phyloP scores from a whole-genome alignment of 768 basidiomycete species.

The Pleurotus eryngii region DNA sequence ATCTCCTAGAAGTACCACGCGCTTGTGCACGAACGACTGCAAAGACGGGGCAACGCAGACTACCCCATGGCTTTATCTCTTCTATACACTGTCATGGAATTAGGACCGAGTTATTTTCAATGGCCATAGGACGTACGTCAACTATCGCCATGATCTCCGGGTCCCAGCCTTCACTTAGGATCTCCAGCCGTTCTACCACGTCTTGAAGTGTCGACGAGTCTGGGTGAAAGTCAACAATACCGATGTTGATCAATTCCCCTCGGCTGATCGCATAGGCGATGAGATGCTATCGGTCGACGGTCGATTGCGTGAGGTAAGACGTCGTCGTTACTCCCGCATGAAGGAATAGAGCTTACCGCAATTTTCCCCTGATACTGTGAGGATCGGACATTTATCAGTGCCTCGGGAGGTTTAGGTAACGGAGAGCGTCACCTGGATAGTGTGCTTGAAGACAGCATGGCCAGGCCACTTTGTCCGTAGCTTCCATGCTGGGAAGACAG shows the following conservation, averaged over 20 bases:
- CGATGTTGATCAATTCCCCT: background rate
- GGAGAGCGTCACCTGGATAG: background rate
- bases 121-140: background rate
- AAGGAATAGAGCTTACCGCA: no score
- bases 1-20: background rate
- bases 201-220: background rate
- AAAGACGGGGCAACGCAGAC: background rate
- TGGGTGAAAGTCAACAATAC: background rate
- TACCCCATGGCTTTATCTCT: background rate
- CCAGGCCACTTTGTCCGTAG: background rate
- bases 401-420: background rate
- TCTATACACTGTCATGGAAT: background rate
- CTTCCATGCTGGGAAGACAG: background rate
- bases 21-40: background rate
- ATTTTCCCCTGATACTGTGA: background rate
- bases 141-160: background rate
- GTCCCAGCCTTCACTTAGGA: background rate
- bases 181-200: background rate
- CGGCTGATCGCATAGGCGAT: background rate
- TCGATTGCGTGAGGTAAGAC: no score
- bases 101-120: background rate
- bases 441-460: background rate
- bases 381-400: background rate
- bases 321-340: no score
- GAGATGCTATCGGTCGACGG: background rate